A percentile compares a stretch with the other conserved stretches of the same genome.
Evolutionary conservation across 2,329 filamentous ascomycete species (phyloP).

Genomic region (Bipolaris sorokiniana): DNA sequence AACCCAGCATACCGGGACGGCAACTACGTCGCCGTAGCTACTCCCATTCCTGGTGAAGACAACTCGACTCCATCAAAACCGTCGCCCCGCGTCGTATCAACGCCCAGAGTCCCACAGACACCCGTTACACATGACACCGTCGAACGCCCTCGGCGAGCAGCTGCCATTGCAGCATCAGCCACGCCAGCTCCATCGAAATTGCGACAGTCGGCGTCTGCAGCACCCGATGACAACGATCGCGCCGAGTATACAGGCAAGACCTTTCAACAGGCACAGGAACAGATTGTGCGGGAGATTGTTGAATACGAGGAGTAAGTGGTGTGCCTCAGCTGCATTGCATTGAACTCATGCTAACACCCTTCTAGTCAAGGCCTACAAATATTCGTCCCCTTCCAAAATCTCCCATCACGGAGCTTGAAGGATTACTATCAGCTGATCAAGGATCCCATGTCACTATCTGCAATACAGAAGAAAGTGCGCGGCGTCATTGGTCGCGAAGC

Average conservation of each 20-base stretch:
- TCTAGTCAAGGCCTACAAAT: conserved; percentile 66
- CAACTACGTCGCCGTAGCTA: conserved; percentile 72
- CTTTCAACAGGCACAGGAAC: conserved; percentile 87
- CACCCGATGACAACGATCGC: conserved; percentile 30
- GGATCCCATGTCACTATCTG: conserved; percentile 78
- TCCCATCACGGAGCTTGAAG: conserved; percentile 75
- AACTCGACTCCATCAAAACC: conserved; percentile 40
- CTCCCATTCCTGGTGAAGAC: conserved; percentile 69
- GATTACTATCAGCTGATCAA: conserved; percentile 88
- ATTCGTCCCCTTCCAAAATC: conserved; percentile 75
- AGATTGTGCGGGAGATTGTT: conserved; percentile 77
- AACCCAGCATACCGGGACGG: conserved; percentile 80
- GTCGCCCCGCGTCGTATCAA: conserved; percentile 35
- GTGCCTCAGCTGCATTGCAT: not conserved
- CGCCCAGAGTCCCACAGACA: conserved; percentile 31
- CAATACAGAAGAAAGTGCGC: conserved; percentile 76
- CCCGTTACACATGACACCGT: conserved; percentile 33
- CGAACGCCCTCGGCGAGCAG: conserved; percentile 44
- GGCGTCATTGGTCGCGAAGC: conserved; percentile 73
- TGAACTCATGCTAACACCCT: conserved; percentile 13
- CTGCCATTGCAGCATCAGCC: conserved; percentile 29
- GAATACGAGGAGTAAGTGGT: conserved; percentile 58
- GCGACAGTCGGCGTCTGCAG: conserved; percentile 38
- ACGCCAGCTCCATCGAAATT: conserved; percentile 45
- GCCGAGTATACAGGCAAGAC: conserved; percentile 60